phyloP scores from a whole-genome alignment of 2,329 filamentous ascomycete species.

The Fusarium lyarnte region DNA sequence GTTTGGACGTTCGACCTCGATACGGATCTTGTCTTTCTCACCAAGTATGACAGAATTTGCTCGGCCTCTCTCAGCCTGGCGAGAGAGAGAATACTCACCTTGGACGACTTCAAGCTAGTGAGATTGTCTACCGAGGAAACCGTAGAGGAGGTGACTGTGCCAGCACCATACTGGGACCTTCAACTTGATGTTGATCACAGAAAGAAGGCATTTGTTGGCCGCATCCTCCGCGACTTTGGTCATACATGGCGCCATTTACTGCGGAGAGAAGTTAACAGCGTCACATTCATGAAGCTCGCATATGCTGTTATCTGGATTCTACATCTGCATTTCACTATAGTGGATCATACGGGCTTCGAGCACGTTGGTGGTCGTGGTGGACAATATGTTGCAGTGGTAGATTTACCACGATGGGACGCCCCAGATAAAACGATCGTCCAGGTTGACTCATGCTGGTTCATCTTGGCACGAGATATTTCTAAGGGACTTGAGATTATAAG shows the following conservation, averaged over 20 bases:
- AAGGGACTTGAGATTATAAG: slow-evolving; percentile 29
- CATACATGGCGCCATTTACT: slow-evolving; percentile 38
- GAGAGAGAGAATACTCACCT: slow-evolving; percentile 15
- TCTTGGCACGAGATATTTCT: slow-evolving; percentile 2
- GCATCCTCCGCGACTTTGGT: slow-evolving; percentile 27
- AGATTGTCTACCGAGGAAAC: background rate
- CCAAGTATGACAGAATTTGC: background rate
- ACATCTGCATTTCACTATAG: background rate
- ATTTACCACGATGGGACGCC: slow-evolving; percentile 30
- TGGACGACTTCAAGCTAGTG: slow-evolving; percentile 22
- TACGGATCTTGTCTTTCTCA: background rate
- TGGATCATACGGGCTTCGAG: slow-evolving; percentile 13
- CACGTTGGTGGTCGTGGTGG: background rate
- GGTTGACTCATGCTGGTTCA: slow-evolving; percentile 32
- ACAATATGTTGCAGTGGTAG: slow-evolving; percentile 14
- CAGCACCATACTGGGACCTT: slow-evolving; percentile 28
- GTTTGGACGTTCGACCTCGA: slow-evolving; percentile 8
- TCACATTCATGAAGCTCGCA: slow-evolving; percentile 28
- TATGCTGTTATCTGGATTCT: slow-evolving; percentile 30
- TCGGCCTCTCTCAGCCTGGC: slow-evolving; percentile 16
- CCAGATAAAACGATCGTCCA: slow-evolving; percentile 14
- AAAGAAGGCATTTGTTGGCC: slow-evolving; percentile 19
- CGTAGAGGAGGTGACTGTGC: background rate
- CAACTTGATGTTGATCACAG: background rate
- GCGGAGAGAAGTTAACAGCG: slow-evolving; percentile 17